These are phyloP conservation scores for Clonostachys sp. DNA, from an alignment of 2,329 filamentous ascomycete genomes.

Conservation along the genomic window DNA sequence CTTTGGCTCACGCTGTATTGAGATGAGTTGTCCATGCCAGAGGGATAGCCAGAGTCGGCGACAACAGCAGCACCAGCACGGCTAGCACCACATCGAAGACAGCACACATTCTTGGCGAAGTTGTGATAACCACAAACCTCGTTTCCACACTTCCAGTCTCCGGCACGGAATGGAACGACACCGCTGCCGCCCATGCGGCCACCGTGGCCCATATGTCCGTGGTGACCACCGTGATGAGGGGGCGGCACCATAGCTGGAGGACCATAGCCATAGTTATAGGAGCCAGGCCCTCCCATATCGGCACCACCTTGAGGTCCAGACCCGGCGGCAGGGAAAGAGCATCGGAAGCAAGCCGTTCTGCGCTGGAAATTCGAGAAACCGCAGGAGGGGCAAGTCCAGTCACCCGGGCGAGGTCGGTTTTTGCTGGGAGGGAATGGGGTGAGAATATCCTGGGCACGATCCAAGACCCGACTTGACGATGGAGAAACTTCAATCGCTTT, in stretches of 20 bases:
- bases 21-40: slow-evolving; percentile 71
- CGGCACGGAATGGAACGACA: slow-evolving; percentile 93
- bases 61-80: slow-evolving; percentile 91
- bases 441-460: slow-evolving; percentile 91
- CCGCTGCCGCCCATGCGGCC: slow-evolving; percentile 72
- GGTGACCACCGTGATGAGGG: slow-evolving; percentile 54
- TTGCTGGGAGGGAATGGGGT: slow-evolving; percentile 98
- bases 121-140: slow-evolving; percentile 98
- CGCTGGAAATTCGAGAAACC: slow-evolving; percentile 99
- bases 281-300: slow-evolving; percentile 44
- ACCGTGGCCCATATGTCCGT: slow-evolving; percentile 44
- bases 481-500: slow-evolving; percentile 99
- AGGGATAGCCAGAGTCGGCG: slow-evolving; percentile 83
- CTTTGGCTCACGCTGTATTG: slow-evolving; percentile 82
- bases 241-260: slow-evolving; percentile 74
- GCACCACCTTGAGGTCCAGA: slow-evolving; percentile 62
- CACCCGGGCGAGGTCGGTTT: slow-evolving; percentile 92
- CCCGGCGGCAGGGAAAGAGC: slow-evolving; percentile 94
- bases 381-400: slow-evolving; percentile 98
- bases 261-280: slow-evolving; percentile 49
- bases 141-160: slow-evolving; percentile 98
- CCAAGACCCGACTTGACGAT: slow-evolving; percentile 92
- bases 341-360: slow-evolving; percentile 96
- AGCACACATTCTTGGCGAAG: slow-evolving; percentile 99
- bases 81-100: slow-evolving; percentile 91